Evolutionary conservation across 257 asterid species (phyloP).

Genomic region (Solanum medicagineum): DNA sequence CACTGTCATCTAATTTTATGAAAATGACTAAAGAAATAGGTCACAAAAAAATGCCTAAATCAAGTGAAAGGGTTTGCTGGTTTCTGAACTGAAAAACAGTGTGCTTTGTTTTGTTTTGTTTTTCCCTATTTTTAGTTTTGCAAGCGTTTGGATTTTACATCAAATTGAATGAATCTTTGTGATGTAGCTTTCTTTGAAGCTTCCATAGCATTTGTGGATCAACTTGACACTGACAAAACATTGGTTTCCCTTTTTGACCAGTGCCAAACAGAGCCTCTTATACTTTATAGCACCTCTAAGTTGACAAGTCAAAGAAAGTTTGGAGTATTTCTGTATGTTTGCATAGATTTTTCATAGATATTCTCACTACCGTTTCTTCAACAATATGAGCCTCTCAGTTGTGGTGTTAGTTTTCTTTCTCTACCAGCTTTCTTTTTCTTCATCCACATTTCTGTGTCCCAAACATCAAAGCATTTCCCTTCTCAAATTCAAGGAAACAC

Average conservation of each 20-base stretch:
- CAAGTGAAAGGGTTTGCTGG: neutral
- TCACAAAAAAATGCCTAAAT: neutral
- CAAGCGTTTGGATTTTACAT: neutral
- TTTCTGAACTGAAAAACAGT: neutral
- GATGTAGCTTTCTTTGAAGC: neutral
- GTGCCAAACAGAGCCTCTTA: neutral
- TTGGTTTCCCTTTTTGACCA: neutral
- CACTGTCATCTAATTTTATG: neutral
- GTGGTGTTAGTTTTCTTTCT: neutral
- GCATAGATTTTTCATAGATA: neutral
- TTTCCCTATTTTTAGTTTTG: neutral
- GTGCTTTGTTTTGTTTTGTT: neutral
- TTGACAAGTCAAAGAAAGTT: neutral
- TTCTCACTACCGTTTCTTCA: neutral
- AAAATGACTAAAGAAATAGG: neutral
- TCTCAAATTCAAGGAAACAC: neutral
- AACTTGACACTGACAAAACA: neutral
- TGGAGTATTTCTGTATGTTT: neutral
- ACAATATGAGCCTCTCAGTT: neutral
- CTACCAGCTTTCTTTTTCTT: neutral
- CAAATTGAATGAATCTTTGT: neutral
- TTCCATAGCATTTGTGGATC: neutral
- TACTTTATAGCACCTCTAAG: neutral
- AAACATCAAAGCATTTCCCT: neutral
- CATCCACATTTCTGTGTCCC: neutral